Percentiles rank a stretch among this genome's conserved stretches.
Evolutionary conservation across 2,329 filamentous ascomycete genomes (phyloP).

Genomic region (Paecilomyces sp.): DNA sequence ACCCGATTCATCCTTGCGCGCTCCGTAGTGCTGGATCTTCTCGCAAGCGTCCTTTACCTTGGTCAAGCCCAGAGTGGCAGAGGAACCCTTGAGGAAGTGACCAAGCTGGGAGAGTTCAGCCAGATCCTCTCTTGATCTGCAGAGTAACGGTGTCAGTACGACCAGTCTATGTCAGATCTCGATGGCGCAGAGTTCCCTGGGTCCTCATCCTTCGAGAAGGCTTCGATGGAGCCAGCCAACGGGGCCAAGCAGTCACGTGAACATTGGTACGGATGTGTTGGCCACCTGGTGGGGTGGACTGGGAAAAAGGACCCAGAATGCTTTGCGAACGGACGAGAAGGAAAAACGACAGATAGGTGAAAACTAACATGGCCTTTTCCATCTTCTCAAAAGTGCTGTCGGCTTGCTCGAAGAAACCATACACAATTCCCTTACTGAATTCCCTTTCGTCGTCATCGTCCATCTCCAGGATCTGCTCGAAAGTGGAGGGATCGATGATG

Average conservation of each 20-base stretch:
- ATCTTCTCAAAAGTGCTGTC: constrained; percentile 79
- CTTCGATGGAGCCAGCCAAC: background rate
- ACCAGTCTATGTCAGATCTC: background rate
- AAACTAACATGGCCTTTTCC: constrained; percentile 71
- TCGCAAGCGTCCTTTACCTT: constrained; percentile 92
- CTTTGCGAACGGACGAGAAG: background rate
- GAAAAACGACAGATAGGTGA: background rate
- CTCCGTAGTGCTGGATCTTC: constrained; percentile 91
- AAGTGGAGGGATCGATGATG: constrained; percentile 70
- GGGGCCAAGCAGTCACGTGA: background rate
- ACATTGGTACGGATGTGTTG: background rate
- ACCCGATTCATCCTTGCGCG: constrained; percentile 72
- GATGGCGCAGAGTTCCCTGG: background rate
- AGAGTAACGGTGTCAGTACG: background rate
- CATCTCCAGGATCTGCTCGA: constrained; percentile 97
- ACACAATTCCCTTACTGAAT: constrained; percentile 83
- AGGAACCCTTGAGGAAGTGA: constrained; percentile 96
- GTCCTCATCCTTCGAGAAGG: background rate
- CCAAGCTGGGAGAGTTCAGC: constrained; percentile 72
- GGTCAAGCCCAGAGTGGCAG: constrained; percentile 81
- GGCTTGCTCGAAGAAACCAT: constrained; percentile 88
- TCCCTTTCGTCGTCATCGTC: constrained; percentile 84
- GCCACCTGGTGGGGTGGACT: background rate
- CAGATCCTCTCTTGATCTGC: constrained; percentile 62
- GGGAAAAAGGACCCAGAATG: background rate